phyloP scores from a whole-genome alignment of 768 basidiomycete genomes.

The Russula olivacea region DNA sequence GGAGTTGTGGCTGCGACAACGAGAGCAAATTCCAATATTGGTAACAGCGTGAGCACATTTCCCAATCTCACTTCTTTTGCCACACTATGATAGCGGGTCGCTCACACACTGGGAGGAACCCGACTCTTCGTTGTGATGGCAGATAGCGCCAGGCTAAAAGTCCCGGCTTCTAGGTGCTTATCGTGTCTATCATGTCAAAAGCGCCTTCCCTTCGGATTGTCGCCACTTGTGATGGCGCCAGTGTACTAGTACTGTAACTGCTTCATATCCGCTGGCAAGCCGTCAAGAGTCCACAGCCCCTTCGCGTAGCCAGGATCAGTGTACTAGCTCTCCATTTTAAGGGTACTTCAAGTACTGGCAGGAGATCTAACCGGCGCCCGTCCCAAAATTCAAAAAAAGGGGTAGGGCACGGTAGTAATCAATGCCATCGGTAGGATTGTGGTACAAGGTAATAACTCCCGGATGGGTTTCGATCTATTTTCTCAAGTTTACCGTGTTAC shows the following conservation, averaged over 20 bases:
- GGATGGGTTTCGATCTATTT: not conserved
- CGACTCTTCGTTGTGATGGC: not conserved
- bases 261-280: not conserved
- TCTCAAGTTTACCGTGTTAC: not conserved
- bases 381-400: not conserved
- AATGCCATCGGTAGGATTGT: not conserved
- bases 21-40: not conserved
- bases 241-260: not conserved
- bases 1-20: not conserved
- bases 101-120: not conserved
- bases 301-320: not conserved
- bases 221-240: not conserved
- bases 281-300: not conserved
- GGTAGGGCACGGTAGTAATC: not conserved
- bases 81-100: not conserved
- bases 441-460: not conserved
- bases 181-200: not conserved
- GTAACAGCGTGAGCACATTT: not conserved
- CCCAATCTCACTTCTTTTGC: not conserved
- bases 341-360: not conserved
- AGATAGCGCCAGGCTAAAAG: slow-evolving; percentile 4
- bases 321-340: not conserved
- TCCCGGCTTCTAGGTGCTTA: not conserved
- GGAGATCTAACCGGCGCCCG: not conserved
- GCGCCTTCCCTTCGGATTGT: not conserved